Base-by-base conservation (phyloP, 2,329 filamentous ascomycete genomes). In the Claviceps capensis region DNA sequence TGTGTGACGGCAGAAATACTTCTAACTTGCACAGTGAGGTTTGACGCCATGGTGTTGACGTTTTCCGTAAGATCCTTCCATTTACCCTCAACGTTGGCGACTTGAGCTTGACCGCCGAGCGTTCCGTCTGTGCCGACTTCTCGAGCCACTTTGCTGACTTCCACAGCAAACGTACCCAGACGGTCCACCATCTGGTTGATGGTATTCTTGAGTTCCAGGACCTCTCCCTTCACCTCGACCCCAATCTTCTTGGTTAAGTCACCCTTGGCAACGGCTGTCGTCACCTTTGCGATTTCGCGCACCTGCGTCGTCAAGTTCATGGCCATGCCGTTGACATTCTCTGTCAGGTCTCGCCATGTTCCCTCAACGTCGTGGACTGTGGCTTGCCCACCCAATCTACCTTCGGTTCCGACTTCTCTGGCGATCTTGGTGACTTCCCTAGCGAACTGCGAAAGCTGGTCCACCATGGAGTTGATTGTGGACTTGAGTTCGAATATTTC, bases 141-240 rank as follows among this genome's bases (percentile, higher is more conserved):
- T 65, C 88, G 85, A 48, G 91, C 91, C 58, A 97, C 83, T 66
- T 93, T 90, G 66, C 91, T 96, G 65, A 97, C 91, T 67, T 97
- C 90, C 60, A 93, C 93, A 53, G 91, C 91, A 66, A 97, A 97
- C 46, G 91, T 91, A 60, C 94, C 88, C 45, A 97, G 77, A 62
- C 95, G 89, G 68, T 97, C 91, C 65, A 97, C 93, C 91, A 97
- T 97, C 64, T 87, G 94, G 69, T 97, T 97, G 73, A 97, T 97
- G 7, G 91, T 98, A 62, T 90, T 88, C 72, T 98, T 98, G 56
- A 98, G 75, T 65, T 95, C 88, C 50, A 94, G 72, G 60, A 98
- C 97, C 71, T 98, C 93, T 63, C 91, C 91, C 67, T 89, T 83
- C 50, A 89, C 93, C 60, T 94, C 88, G 57, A 95, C 88, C 56